Base-by-base conservation (phyloP, 495 filamentous ascomycete genomes). In the Neurospora sp. region DNA sequence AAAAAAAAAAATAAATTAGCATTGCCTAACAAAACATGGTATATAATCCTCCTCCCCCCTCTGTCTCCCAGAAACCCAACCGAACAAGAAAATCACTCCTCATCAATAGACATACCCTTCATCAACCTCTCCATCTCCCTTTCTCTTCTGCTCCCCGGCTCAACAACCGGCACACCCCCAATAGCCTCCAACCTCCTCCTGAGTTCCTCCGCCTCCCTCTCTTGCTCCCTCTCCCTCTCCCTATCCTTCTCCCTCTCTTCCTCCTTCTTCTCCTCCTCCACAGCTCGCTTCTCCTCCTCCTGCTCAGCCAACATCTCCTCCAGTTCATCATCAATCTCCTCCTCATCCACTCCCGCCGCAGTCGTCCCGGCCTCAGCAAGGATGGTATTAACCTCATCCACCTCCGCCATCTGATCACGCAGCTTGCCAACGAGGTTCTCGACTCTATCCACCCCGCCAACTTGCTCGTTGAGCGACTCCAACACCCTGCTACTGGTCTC, bases 251-350 rank as follows among this genome's bases (percentile, higher is more conserved):
- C 59, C 71, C 66, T 70, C 69, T 74, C 68, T 20, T 46, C 74
- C 69, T 44, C 53, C 37, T 76, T 39, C 70, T 72, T 74, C 35
- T 84, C 73, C 79, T 83, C 76, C 5, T 76, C 74, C 48, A 10
- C 18, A 9, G 18, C 85, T 85, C 76, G 80, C 74, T 85, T 87
- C 78, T 84, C 81, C 79, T 82, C 84, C 81, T 93, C 89, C 74
- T 46, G 42, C 18, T 88, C 88, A 44, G 79, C 84, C 82, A 96
- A 89, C 83, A 99, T 78, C 11, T 86, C 89, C 76, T 92, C 90
- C 38, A 98, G 85, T 84, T 97, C 96, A 53, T 94, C 93, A 72
- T 97, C 94, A 70, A 98, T 89, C 80, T 96, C 94, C 20, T 77
- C 83, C 79, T 97, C 96, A 78, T 97, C 94, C 70, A 94, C 85